A percentile compares a stretch with the other conserved stretches of the same genome.
phyloP scores from a whole-genome alignment of 2,329 filamentous ascomycete species.

The Fusarium anguioides region DNA sequence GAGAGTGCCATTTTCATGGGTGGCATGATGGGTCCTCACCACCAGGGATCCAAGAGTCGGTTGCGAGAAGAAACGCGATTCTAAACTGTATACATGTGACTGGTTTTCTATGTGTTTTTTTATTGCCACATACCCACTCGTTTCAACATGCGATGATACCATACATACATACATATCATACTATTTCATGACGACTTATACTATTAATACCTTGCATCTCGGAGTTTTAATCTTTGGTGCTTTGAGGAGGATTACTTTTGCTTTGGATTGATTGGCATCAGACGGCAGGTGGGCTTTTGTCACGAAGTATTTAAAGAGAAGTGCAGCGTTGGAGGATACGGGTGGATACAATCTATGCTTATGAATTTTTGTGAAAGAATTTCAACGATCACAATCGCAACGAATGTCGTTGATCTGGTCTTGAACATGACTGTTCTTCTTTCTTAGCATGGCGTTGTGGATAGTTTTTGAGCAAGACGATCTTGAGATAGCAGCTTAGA shows the following conservation, averaged over 20 bases:
- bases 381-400: neutral
- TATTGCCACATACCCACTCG: constrained; percentile 48
- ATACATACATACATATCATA: constrained; percentile 26
- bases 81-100: constrained; percentile 47
- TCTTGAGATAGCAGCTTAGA: neutral
- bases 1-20: constrained; percentile 71
- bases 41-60: constrained; percentile 64
- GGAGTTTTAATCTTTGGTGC: constrained; percentile 17
- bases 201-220: constrained; percentile 40
- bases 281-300: neutral
- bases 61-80: constrained; percentile 66
- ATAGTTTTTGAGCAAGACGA: constrained; percentile 13
- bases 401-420: constrained; percentile 3
- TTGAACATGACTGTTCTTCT: constrained; percentile 6
- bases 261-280: constrained; percentile 8
- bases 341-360: neutral
- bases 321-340: neutral
- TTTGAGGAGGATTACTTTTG: constrained; percentile 22
- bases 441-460: constrained; percentile 33
- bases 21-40: constrained; percentile 58
- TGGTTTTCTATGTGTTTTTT: constrained; percentile 42
- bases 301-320: neutral
- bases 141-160: constrained; percentile 48
- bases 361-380: neutral
- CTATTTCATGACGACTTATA: constrained; percentile 41